Conservation (phyloP, 2,329 filamentous ascomycete species). For the Tolypocladium album region DNA sequence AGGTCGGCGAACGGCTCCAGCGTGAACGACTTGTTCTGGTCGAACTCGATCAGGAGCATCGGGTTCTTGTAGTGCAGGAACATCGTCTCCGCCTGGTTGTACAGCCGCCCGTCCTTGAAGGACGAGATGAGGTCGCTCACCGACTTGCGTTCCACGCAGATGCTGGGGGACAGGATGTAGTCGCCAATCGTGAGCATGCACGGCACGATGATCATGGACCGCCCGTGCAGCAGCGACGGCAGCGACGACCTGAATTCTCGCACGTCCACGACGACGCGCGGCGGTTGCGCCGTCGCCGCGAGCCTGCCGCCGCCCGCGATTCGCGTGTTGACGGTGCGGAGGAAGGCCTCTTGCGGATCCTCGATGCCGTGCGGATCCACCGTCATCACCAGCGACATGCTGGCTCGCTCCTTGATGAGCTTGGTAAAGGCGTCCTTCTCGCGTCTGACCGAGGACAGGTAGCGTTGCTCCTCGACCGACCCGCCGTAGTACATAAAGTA, state of each 20-base stretch:
- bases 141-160: conserved; percentile 92
- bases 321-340: conserved; percentile 90
- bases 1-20: conserved; percentile 70
- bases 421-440: conserved; percentile 96
- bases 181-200: conserved; percentile 96
- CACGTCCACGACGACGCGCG: conserved; percentile 87
- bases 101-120: conserved; percentile 84
- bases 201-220: conserved; percentile 78
- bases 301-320: conserved; percentile 89
- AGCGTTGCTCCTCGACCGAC: conserved; percentile 91
- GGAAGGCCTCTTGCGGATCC: conserved; percentile 82
- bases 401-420: conserved; percentile 85
- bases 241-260: conserved; percentile 92
- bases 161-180: conserved; percentile 83
- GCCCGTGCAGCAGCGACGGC: conserved; percentile 81
- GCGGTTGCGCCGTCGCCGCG: conserved; percentile 72
- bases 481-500: conserved; percentile 96
- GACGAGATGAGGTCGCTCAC: conserved; percentile 85
- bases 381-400: conserved; percentile 82
- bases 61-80: conserved; percentile 81
- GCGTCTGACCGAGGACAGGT: conserved; percentile 77
- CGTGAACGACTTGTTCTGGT: conserved; percentile 94
- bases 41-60: conserved; percentile 94
- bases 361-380: conserved; percentile 57
- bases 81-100: conserved; percentile 89